Evolutionary conservation across 345 rosid genomes (phyloP).

Genomic region (Ceriops decandra): DNA sequence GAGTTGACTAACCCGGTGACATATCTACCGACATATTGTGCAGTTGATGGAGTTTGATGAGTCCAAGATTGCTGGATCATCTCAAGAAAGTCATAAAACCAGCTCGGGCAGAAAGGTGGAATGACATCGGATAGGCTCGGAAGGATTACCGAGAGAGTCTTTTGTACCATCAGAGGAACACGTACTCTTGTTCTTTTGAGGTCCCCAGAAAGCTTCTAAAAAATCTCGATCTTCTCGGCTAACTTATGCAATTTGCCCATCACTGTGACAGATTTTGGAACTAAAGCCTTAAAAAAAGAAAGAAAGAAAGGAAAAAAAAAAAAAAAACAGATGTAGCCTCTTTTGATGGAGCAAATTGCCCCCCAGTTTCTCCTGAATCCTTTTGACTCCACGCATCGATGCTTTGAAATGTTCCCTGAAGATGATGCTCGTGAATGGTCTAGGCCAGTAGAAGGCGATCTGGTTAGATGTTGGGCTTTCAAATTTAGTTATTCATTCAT

Average conservation of each 20-base stretch:
- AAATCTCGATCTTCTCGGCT: conserved; percentile 18
- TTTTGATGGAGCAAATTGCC: background rate
- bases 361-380: background rate
- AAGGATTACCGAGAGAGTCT: background rate
- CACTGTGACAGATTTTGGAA: conserved; percentile 40
- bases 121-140: background rate
- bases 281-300: background rate
- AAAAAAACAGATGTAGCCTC: conserved; percentile 19
- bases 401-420: too few relatives aligned
- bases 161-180: background rate
- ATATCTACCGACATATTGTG: conserved; percentile 5
- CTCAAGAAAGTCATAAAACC: conserved; percentile 14
- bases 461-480: too few relatives aligned
- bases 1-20: background rate
- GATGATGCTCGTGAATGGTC: too few relatives aligned
- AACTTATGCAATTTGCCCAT: conserved; percentile 29
- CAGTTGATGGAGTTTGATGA: conserved; percentile 95
- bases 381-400: background rate
- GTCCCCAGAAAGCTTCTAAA: background rate
- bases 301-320: background rate
- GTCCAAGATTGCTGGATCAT: conserved; percentile 33
- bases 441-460: too few relatives aligned
- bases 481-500: background rate
- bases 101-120: conserved; percentile 22
- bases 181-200: conserved; percentile 11